Evolutionary conservation across 2,329 filamentous ascomycete genomes (phyloP), one percentile per base, ranked within the genome.

Genomic region (Volutella citrinella): DNA sequence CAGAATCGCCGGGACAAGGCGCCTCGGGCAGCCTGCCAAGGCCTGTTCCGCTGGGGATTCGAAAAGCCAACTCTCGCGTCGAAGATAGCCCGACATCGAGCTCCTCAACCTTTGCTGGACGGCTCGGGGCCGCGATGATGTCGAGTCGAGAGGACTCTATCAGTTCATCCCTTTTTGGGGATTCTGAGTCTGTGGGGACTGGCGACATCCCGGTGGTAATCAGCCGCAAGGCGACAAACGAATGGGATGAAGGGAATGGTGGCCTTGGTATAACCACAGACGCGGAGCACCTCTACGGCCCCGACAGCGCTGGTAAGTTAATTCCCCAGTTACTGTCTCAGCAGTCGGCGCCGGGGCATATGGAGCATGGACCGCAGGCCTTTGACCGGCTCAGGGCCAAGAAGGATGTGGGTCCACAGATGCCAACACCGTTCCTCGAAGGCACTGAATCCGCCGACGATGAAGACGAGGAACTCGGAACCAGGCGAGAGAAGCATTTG

Each of bases 91-190:
- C 90, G 4, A 90, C 87, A 1, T 85, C 84, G 4, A 80, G 78
- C 12, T 90, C 87, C 10, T 86, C 86, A 12, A 64, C 76, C 6
- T 89, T 86, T 55, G 78, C 80, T 13, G 72, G 75, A 17, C 72
- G 81, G 20, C 75, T 82, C n/a, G 80, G 83, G 26, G 84, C 84
- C 42, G 88, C 86, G 42, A 87, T 90, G 56, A 75, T 80, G 47
- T 91, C 87, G 5, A 94, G 87, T 54, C 77, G 89, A 21, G 87
- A 89, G 52, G 88, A 95, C 55, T 96, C 91, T 0, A 84, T 96
- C 38, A 85, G 84, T 36, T 94, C 86, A 9, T 90, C 87, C 54
- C 77, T 93, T 30, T 93, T 91, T 62, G 89, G 88, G 4, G 91
- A 96, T 52, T 80, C 82, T 6, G 88, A 95, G 48, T 85, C 84